These are phyloP conservation scores for Pholiota molesta DNA, from an alignment of 768 basidiomycete species.

Conservation along the genomic window DNA sequence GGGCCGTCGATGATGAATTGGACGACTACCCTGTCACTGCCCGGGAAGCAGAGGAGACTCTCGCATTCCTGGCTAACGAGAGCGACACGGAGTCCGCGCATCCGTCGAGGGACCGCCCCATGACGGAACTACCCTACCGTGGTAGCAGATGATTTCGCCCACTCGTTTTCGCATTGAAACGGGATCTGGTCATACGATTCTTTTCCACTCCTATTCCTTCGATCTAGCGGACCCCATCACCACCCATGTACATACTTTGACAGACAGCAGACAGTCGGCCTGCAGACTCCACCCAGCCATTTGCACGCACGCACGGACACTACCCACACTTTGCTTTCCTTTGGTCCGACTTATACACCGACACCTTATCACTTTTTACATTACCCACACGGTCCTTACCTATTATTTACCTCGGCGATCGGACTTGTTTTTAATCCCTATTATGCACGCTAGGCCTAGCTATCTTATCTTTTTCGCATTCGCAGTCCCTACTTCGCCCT, in stretches of 20 bases:
- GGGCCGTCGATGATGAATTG: constrained; percentile 55
- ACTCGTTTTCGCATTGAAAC: not conserved
- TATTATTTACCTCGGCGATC: constrained; percentile 20
- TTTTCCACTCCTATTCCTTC: constrained; percentile 4
- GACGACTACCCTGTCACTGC: constrained; percentile 36
- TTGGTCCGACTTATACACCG: constrained; percentile 3
- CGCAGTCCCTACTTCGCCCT: constrained; percentile 14
- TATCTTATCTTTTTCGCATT: constrained; percentile 16
- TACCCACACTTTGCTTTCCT: constrained; percentile 8
- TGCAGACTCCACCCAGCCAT: not conserved
- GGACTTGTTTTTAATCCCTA: constrained; percentile 22
- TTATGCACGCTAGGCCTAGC: constrained; percentile 10
- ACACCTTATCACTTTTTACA: constrained; percentile 20
- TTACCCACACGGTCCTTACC: constrained; percentile 24
- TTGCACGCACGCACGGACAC: constrained; percentile 2
- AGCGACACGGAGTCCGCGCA: constrained; percentile 35
- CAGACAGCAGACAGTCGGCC: constrained; percentile 1
- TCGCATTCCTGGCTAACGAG: constrained; percentile 26
- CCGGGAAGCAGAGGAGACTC: constrained; percentile 25
- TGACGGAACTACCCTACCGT: constrained; percentile 53
- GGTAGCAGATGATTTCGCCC: constrained; percentile 27
- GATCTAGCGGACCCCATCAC: not conserved
- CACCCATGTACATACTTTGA: constrained; percentile 5
- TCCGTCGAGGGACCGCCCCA: constrained; percentile 33
- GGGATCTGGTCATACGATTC: not conserved